Conservation (phyloP, 2,329 filamentous ascomycete species). For the Fusarium praegraminearum region DNA sequence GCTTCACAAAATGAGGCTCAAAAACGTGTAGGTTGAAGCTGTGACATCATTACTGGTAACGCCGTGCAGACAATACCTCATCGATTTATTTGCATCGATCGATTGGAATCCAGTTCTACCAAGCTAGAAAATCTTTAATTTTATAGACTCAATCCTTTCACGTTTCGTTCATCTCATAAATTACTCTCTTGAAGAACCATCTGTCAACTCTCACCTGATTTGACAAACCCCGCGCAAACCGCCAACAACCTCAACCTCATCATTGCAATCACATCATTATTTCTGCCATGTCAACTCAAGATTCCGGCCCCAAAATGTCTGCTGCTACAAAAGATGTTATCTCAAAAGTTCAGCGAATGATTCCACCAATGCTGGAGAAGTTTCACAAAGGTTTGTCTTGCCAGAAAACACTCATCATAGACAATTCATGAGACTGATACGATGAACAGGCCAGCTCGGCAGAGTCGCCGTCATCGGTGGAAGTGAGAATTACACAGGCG, state of each 20-base stretch:
- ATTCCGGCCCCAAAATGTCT: slow-evolving; percentile 65
- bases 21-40: slow-evolving; percentile 11
- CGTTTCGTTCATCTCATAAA: not conserved
- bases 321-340: slow-evolving; percentile 80
- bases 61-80: slow-evolving; percentile 26
- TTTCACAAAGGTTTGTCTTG: slow-evolving; percentile 87
- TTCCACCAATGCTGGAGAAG: slow-evolving; percentile 93
- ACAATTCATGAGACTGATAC: slow-evolving; percentile 19
- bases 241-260: slow-evolving; percentile 3
- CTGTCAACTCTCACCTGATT: not conserved
- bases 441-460: slow-evolving; percentile 81
- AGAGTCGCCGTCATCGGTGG: slow-evolving; percentile 94
- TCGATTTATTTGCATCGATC: slow-evolving; percentile 14
- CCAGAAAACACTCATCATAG: not conserved
- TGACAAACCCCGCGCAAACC: slow-evolving; percentile 4
- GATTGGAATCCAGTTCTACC: slow-evolving; percentile 17
- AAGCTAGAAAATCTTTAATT: not conserved
- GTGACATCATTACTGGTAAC: slow-evolving; percentile 41
- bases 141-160: not conserved
- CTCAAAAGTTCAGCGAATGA: slow-evolving; percentile 84
- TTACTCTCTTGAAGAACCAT: not conserved
- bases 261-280: slow-evolving; percentile 6
- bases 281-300: slow-evolving; percentile 44
- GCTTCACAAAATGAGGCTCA: not conserved
- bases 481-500: slow-evolving; percentile 95